Base-by-base conservation (phyloP, 352 stramenopile species). In the Phytopythium vexans region DNA sequence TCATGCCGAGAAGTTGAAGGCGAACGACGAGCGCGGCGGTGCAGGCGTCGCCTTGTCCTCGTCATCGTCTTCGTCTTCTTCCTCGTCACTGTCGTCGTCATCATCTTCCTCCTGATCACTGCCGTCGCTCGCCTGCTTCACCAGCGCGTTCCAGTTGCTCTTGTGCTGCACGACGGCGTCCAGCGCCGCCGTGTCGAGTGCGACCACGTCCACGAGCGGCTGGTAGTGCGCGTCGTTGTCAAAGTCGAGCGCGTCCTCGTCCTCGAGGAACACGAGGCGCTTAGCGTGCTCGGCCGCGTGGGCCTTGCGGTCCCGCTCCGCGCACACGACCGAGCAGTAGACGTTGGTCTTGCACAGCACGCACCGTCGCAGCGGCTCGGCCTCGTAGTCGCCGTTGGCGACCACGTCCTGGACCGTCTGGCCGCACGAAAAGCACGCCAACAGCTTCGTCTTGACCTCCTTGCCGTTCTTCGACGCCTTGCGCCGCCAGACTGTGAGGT, bases 321-420 rank as follows among this genome's bases (percentile, higher is more conserved):
- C 78, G 52, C 82, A 93, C 4, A 57, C 63, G 7, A 54, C 37
- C 27, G 74, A 89, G 65, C 82, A 93, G 49, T 93, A 93, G n/a
- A 84, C 66, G 52, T 87, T 77, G 8, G 80, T 91, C 56, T 89
- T 91, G 60, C 82, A 93, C 12, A 93, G 49, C 50, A 82, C 64
- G 41, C 82, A 93, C 37, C 80, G 82, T 46, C 64, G 64, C 15
- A 93, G 56, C n/a, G 64, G 54, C 10, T 72, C 61, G n/a, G 54
- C 59, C 39, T 86, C 74, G 35, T 35, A 52, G 15, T 32, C 35
- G 45, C 45, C 45, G n/a, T 51, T 34, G 15, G 68, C 66, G 0
- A 42, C 56, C 1, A 65, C 72, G 8, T 82, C 70, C 11, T 55
- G 55, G 14, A 74, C 41, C 36, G 67, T 70, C 40, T 75, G 73